Conservation (phyloP, 75 land plant species). For the Pseudotsuga menziesii region DNA sequence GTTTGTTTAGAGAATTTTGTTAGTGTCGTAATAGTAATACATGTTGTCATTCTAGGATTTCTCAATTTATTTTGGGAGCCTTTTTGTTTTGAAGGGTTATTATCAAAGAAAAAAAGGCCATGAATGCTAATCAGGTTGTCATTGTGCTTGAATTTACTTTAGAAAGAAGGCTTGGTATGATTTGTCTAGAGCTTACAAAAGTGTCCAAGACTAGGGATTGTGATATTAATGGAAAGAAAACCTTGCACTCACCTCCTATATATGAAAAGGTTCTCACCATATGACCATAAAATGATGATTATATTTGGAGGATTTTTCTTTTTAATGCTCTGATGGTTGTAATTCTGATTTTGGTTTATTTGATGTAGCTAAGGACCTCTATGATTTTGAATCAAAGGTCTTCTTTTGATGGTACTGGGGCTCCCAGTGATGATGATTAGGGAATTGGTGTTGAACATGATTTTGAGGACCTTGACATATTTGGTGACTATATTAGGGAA, state of each 20-base stretch:
- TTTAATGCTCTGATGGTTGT: neutral
- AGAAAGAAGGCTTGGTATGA: slow-evolving; percentile 39
- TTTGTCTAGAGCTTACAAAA: slow-evolving; percentile 45
- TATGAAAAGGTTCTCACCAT: slow-evolving; percentile 56
- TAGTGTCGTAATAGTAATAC: neutral
- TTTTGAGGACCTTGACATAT: slow-evolving; percentile 20
- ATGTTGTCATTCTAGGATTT: neutral
- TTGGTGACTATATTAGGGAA: slow-evolving; percentile 18
- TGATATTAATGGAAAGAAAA: slow-evolving; percentile 12
- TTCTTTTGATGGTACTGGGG: slow-evolving; percentile 7
- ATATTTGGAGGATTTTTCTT: neutral
- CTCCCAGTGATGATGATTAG: slow-evolving; percentile 14
- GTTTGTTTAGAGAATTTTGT: slow-evolving; percentile 5
- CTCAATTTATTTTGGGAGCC: neutral
- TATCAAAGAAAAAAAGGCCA: slow-evolving; percentile 7
- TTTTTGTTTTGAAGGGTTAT: slow-evolving; percentile 10
- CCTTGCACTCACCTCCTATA: slow-evolving; percentile 27
- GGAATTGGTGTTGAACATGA: slow-evolving; percentile 29
- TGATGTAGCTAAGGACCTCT: slow-evolving; percentile 59
- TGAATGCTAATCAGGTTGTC: slow-evolving; percentile 2
- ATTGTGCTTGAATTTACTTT: slow-evolving; percentile 42
- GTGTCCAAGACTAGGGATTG: slow-evolving; percentile 19
- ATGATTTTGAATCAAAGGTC: slow-evolving; percentile 19
- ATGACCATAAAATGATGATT: neutral
- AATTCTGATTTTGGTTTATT: neutral